Percentiles rank a stretch among this genome's conserved stretches.
Evolutionary conservation across 768 basidiomycete genomes (phyloP).

Genomic region (Termitomyces sp.): DNA sequence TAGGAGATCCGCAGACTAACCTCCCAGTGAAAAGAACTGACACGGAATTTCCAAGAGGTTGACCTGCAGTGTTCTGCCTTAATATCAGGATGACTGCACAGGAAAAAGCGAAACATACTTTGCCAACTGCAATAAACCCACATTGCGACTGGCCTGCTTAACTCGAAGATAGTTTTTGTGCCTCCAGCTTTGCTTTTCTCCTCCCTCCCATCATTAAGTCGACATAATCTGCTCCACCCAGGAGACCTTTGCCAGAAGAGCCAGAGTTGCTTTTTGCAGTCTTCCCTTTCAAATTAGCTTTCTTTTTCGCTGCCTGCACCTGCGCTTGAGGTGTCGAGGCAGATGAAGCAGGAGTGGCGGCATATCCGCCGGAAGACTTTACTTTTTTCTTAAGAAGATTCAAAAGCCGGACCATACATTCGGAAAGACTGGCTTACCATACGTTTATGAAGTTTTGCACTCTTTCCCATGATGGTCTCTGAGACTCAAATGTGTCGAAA

Average conservation of each 20-base stretch:
- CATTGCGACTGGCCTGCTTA: not conserved
- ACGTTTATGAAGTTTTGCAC: conserved; percentile 62
- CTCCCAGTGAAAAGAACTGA: not conserved
- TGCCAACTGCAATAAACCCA: no score
- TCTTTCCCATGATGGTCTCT: conserved; percentile 46
- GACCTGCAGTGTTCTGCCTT: not conserved
- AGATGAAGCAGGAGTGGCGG: conserved; percentile 10
- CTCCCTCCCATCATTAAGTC: conserved; percentile 66
- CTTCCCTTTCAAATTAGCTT: conserved; percentile 42
- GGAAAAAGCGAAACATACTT: not conserved
- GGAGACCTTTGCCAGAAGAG: conserved; percentile 32
- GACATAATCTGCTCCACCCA: conserved; percentile 77
- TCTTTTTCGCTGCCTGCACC: conserved; percentile 42
- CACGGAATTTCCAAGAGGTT: not conserved
- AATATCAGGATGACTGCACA: not conserved
- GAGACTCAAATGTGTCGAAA: not conserved
- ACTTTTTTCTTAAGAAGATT: conserved; percentile 27
- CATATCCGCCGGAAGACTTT: conserved; percentile 23
- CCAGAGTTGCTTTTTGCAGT: conserved; percentile 17
- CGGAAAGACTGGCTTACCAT: conserved; percentile 29
- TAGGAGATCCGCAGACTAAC: no score
- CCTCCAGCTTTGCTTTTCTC: conserved; percentile 61
- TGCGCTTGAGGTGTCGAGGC: conserved; percentile 24
- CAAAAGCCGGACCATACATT: conserved; percentile 1
- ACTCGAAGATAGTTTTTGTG: conserved; percentile 45